These are phyloP conservation scores for Colletotrichum camelliae DNA, from an alignment of 2,329 filamentous ascomycete species.

Conservation along the genomic window DNA sequence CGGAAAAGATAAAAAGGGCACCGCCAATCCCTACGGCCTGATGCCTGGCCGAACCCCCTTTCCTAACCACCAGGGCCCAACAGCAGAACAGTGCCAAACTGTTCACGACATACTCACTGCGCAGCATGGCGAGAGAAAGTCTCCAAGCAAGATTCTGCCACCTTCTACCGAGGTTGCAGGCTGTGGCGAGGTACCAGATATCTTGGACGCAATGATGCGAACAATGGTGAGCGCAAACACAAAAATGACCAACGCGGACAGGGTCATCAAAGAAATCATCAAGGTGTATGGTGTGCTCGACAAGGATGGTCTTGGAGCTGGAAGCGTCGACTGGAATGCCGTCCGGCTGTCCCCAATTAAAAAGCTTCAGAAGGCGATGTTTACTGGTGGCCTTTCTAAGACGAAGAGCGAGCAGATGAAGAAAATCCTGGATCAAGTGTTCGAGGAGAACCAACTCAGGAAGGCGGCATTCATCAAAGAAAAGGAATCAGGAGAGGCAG, in stretches of 20 bases:
- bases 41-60: constrained; percentile 68
- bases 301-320: constrained; percentile 66
- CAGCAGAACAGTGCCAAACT: constrained; percentile 70
- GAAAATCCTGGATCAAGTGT: constrained; percentile 73
- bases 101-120: constrained; percentile 70
- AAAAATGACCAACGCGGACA: constrained; percentile 58
- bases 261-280: constrained; percentile 70
- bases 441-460: constrained; percentile 65
- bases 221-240: constrained; percentile 60
- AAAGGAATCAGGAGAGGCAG: constrained; percentile 42
- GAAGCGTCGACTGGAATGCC: constrained; percentile 77
- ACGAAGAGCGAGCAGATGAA: constrained; percentile 78
- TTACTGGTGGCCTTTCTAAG: constrained; percentile 72
- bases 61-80: constrained; percentile 70
- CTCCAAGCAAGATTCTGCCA: constrained; percentile 70
- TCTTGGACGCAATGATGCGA: constrained; percentile 59
- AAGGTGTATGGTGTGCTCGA: constrained; percentile 67
- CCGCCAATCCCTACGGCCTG: constrained; percentile 51
- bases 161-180: constrained; percentile 76
- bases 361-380: constrained; percentile 73
- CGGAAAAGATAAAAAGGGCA: constrained; percentile 22
- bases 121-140: constrained; percentile 68
- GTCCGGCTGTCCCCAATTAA: constrained; percentile 64
- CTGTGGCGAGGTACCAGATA: constrained; percentile 61
- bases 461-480: constrained; percentile 50